Conservation (phyloP, 192 early-diverging fungal species). For the Coemansia sp. region DNA sequence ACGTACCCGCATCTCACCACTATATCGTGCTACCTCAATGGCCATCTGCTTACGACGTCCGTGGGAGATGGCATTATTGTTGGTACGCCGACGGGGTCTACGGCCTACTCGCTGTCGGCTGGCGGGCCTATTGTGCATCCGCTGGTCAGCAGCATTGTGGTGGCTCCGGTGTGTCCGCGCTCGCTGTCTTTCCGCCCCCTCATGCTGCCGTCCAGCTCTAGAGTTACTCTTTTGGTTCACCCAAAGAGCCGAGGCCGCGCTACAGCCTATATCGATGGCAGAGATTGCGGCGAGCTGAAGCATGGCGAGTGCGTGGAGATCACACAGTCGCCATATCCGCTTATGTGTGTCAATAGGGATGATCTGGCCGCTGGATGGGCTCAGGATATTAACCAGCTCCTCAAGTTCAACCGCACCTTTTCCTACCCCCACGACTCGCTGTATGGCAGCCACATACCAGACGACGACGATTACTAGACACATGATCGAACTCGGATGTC, state of each 20-base stretch:
- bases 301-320: conserved; percentile 64
- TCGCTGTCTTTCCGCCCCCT: conserved; percentile 85
- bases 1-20: conserved; percentile 80
- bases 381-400: conserved; percentile 79
- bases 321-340: conserved; percentile 69
- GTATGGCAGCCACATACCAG: conserved; percentile 23
- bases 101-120: conserved; percentile 87
- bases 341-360: conserved; percentile 74
- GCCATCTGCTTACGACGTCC: conserved; percentile 80
- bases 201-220: conserved; percentile 71
- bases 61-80: conserved; percentile 72
- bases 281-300: conserved; percentile 68
- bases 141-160: conserved; percentile 68
- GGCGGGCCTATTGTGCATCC: conserved; percentile 85
- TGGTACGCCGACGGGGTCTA: conserved; percentile 89
- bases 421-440: conserved; percentile 49
- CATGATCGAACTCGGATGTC: neutral
- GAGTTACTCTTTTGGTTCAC: conserved; percentile 65
- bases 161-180: conserved; percentile 84
- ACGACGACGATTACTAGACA: conserved; percentile 3
- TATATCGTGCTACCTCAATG: conserved; percentile 80
- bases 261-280: conserved; percentile 79
- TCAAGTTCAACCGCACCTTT: conserved; percentile 83
- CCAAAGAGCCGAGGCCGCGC: conserved; percentile 62
- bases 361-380: conserved; percentile 75